A percentile compares a stretch with the other conserved stretches of the same genome.
Evolutionary conservation across 2,329 filamentous ascomycete genomes (phyloP).

Genomic region (Phoma sp.): DNA sequence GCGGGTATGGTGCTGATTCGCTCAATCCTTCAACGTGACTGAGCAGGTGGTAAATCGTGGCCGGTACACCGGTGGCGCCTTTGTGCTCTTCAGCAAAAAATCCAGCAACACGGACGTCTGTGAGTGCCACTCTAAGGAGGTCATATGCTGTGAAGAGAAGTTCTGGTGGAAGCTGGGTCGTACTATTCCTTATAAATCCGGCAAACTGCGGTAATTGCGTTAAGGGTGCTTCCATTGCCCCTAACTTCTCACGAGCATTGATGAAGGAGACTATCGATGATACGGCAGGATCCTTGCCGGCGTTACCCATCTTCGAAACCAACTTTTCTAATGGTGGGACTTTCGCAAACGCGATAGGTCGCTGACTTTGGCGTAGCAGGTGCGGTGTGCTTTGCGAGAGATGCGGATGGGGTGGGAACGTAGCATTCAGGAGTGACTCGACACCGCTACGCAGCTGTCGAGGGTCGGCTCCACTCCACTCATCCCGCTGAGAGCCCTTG

Average conservation of each 20-base stretch:
- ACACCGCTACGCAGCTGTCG: constrained; percentile 74
- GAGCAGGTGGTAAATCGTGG: constrained; percentile 65
- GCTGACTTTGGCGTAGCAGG: constrained; percentile 68
- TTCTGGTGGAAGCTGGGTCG: constrained; percentile 66
- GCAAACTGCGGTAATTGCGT: constrained; percentile 74
- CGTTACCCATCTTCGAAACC: constrained; percentile 74
- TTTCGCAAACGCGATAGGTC: constrained; percentile 79
- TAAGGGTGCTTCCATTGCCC: constrained; percentile 71
- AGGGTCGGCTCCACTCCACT: constrained; percentile 81
- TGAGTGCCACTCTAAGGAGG: constrained; percentile 77
- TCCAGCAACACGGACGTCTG: constrained; percentile 79
- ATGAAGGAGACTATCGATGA: constrained; percentile 75
- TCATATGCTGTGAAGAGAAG: constrained; percentile 84
- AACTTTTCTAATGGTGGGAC: constrained; percentile 84
- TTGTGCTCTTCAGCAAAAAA: constrained; percentile 78
- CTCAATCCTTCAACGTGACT: constrained; percentile 62
- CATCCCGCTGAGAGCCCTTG: constrained; percentile 75
- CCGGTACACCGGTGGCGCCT: constrained; percentile 57
- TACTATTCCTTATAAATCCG: constrained; percentile 64
- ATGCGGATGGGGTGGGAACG: constrained; percentile 79
- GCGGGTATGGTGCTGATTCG: constrained; percentile 73
- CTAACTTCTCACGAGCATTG: constrained; percentile 63
- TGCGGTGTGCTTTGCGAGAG: constrained; percentile 73
- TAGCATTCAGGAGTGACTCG: constrained; percentile 76
- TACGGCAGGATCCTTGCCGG: constrained; percentile 67